phyloP scores from a whole-genome alignment of 1,284 basidiomycete species.

The Puccinia horiana region DNA sequence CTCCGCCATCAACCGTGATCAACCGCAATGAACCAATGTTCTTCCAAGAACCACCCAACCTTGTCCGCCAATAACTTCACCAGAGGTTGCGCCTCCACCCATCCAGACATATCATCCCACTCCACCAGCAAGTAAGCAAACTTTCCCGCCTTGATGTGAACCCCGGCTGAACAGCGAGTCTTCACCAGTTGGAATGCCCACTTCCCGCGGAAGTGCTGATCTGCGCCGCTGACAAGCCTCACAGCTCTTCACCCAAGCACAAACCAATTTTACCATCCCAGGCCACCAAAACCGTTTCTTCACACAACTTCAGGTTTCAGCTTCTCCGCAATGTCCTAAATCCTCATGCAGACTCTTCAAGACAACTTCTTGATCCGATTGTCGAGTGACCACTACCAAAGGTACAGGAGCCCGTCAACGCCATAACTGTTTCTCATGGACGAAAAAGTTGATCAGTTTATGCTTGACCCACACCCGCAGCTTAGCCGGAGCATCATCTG shows the following conservation, averaged over 20 bases:
- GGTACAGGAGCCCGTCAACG: no score
- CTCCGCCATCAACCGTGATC: no score
- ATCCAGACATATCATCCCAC: slow-evolving; percentile 37
- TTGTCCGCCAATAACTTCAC: neutral
- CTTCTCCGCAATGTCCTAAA: slow-evolving; percentile 5
- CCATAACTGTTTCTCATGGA: no score
- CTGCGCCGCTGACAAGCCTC: no score
- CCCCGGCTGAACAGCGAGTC: no score
- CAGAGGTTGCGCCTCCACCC: slow-evolving; percentile 32
- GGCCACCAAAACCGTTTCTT: neutral
- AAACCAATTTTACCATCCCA: neutral
- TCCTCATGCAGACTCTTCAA: neutral
- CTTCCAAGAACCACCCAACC: slow-evolving; percentile 12
- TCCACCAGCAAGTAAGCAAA: slow-evolving; percentile 17
- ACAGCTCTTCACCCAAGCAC: no score
- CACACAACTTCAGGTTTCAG: neutral
- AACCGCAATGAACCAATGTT: slow-evolving; percentile 19
- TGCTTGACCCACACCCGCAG: no score
- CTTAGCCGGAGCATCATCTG: no score
- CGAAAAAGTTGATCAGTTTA: no score
- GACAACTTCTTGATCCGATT: neutral
- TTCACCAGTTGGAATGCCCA: no score
- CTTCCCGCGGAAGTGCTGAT: no score
- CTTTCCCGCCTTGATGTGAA: no score
- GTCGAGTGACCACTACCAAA: neutral